phyloP scores from a whole-genome alignment of 345 rosid species.

The Euphorbia lathyris region DNA sequence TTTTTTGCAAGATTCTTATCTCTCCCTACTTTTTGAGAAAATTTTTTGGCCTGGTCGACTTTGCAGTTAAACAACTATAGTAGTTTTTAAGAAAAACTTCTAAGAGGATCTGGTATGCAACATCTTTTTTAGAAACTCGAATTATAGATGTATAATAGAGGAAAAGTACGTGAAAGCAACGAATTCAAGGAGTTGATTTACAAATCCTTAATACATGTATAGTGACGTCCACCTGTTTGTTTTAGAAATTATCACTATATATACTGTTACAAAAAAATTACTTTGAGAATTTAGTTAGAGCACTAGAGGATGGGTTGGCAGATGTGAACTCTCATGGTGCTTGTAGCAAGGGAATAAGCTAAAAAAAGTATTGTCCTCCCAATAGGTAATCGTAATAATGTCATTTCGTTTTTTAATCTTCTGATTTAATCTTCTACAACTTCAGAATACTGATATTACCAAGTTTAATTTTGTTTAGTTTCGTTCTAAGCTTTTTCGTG shows the following conservation, averaged over 20 bases:
- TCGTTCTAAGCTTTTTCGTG: too few species aligned
- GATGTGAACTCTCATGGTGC: conserved; percentile 76
- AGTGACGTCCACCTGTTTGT: neutral
- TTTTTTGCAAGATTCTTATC: neutral
- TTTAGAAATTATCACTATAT: neutral
- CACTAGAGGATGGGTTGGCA: conserved; percentile 83
- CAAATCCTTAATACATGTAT: neutral
- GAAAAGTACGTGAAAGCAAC: neutral
- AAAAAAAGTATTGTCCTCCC: too few species aligned
- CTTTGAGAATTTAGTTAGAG: conserved; percentile 94
- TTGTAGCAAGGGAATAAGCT: conserved; percentile 53
- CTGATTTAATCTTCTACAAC: too few species aligned
- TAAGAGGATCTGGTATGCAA: neutral
- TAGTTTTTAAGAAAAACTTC: neutral
- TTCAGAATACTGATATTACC: too few species aligned
- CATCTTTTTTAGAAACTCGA: neutral
- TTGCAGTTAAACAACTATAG: neutral
- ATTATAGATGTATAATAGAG: neutral
- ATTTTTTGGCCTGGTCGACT: neutral
- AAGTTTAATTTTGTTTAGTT: too few species aligned
- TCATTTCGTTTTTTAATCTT: too few species aligned
- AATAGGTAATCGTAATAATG: too few species aligned
- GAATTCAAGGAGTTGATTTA: neutral
- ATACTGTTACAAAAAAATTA: conserved; percentile 55
- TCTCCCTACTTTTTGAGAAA: neutral